Evolutionary conservation across 768 basidiomycete species (phyloP), one percentile per base, ranked within the genome.

Genomic region (Mrakia gelida): DNA sequence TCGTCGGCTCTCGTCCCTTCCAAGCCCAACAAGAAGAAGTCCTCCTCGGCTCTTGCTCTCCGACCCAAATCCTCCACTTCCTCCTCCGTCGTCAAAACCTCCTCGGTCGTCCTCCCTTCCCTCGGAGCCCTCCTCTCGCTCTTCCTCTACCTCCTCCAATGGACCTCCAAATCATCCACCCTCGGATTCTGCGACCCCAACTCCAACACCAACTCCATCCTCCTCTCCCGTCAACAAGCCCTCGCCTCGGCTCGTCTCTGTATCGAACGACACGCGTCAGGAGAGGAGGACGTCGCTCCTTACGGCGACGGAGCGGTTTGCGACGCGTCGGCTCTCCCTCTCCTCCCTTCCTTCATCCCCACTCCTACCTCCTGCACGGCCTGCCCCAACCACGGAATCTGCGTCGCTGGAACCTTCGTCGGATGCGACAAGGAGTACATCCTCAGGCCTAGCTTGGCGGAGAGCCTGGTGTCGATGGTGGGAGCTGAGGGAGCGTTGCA

Each of bases 121-220:
- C 65, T 78, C 54, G 54, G 74, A 18, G 38, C 63, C 1, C 75
- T 79, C 7, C 62, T 79, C 13, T 56, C 71, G 23, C 52, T 75
- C 23, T n/a, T 75, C 30, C 21, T 71, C 26, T 75, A 70, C 62
- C 34, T 79, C 49, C n/a, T 68, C 32, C 21, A 79, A 23, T 79
- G 62, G 65, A 72, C 65, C 5, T n/a, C 74, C 30, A 32, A 59
- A 15, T 75, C 78, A 23, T 52, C 74, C 16, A 43, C 80, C 4
- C 67, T 83, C 63, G 86, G 86, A 2, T 86, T 82, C 81, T 86
- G 86, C 81, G 85, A 86, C 78, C 76, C 84, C 0, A 77, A 59
- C 28, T 73, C 80, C 4, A 56, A 38, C 6, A 81, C 82, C 49
- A 86, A 86, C 80, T 62, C 81, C 28, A 73, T 83, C 71, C 70